phyloP scores from a whole-genome alignment of 345 rosid species.

The Boechera retrofracta region DNA sequence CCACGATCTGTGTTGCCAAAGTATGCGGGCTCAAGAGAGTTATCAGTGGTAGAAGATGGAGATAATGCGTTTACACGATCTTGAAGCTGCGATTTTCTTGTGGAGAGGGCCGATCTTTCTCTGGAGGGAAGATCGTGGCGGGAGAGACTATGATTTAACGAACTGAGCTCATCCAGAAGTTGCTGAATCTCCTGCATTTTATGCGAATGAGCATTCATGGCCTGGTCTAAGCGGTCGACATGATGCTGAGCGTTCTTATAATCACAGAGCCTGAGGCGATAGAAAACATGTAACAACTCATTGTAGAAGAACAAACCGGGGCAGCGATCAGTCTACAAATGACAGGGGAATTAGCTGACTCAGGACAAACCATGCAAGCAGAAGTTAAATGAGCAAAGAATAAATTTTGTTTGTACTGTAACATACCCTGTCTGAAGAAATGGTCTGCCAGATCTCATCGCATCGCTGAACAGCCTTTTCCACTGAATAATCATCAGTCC shows the following conservation, averaged over 20 bases:
- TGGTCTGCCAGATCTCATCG: slow-evolving; percentile 73
- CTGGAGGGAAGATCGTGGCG: slow-evolving; percentile 63
- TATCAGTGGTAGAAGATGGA: slow-evolving; percentile 45
- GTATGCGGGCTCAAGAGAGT: slow-evolving; percentile 62
- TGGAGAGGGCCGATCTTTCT: slow-evolving; percentile 66
- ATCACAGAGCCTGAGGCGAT: slow-evolving; percentile 80
- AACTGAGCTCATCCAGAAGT: slow-evolving; percentile 63
- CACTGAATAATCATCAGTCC: slow-evolving; percentile 74
- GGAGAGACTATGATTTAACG: slow-evolving; percentile 73
- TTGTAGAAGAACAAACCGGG: slow-evolving; percentile 88
- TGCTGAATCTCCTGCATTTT: slow-evolving; percentile 56
- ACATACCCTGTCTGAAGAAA: slow-evolving; percentile 73
- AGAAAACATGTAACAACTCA: slow-evolving; percentile 89
- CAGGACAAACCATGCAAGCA: neutral
- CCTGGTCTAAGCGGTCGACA: slow-evolving; percentile 85
- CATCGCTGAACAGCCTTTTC: slow-evolving; percentile 71
- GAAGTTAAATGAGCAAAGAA: slow-evolving; percentile 6
- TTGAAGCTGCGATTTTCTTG: slow-evolving; percentile 61
- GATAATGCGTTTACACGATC: slow-evolving; percentile 53
- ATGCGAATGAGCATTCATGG: slow-evolving; percentile 77
- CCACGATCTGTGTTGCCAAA: slow-evolving; percentile 63
- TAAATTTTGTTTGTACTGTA: neutral
- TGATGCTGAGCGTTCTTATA: slow-evolving; percentile 90
- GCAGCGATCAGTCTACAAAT: slow-evolving; percentile 64
- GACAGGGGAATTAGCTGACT: slow-evolving; percentile 29